A percentile compares a stretch with the other conserved stretches of the same genome.
phyloP scores from a whole-genome alignment of 1,284 basidiomycete species.

The Termitomyces sp. region DNA sequence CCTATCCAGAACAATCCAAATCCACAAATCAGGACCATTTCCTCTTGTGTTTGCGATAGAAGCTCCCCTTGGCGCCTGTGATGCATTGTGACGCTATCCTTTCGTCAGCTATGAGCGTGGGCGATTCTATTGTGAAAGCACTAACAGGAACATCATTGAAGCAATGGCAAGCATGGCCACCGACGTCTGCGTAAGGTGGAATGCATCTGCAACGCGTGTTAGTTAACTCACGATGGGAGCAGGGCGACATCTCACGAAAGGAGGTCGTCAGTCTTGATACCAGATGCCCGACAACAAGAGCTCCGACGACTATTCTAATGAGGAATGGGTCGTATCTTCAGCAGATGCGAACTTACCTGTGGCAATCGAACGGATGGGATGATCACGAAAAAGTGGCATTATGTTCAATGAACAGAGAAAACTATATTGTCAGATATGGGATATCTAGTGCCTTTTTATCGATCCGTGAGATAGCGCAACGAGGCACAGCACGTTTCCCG shows the following conservation, averaged over 20 bases:
- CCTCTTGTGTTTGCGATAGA: conserved; percentile 64
- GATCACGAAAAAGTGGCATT: conserved; percentile 36
- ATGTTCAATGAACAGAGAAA: conserved; percentile 3
- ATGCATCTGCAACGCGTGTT: conserved; percentile 42
- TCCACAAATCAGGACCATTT: conserved; percentile 61
- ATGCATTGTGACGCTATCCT: conserved; percentile 56
- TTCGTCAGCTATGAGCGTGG: conserved; percentile 7
- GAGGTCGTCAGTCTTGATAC: conserved; percentile 36
- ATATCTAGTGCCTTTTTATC: conserved; percentile 6
- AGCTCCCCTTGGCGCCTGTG: conserved; percentile 52
- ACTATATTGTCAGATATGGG: background rate
- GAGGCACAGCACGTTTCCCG: conserved; percentile 18
- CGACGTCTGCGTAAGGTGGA: conserved; percentile 67
- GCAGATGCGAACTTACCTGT: conserved; percentile 24
- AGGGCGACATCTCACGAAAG: conserved; percentile 31
- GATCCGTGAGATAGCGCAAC: conserved; percentile 16
- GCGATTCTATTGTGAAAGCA: conserved; percentile 9
- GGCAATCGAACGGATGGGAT: conserved; percentile 33
- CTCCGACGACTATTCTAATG: conserved; percentile 26
- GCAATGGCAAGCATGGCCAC: conserved; percentile 62
- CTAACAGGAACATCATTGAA: conserved; percentile 61
- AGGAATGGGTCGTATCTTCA: background rate
- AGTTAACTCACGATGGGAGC: conserved; percentile 3
- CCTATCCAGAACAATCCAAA: conserved; percentile 72
- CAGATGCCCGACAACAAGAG: conserved; percentile 32